Evolutionary conservation across 805 yeast species (phyloP).

Genomic region (Kluyveromyces aestuarii): DNA sequence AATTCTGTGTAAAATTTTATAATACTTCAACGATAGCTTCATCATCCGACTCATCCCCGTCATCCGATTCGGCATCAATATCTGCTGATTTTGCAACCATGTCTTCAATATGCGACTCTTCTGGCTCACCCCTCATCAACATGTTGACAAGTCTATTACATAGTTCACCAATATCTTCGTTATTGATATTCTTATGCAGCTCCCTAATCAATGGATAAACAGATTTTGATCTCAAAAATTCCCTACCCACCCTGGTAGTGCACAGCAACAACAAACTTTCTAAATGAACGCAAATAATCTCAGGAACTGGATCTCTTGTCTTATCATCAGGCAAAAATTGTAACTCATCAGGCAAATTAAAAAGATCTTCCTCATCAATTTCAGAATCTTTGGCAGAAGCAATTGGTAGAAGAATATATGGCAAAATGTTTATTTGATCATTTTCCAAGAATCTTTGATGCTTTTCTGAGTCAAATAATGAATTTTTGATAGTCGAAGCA

Average conservation of each 20-base stretch:
- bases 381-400: conserved; percentile 64
- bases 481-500: conserved; percentile 85
- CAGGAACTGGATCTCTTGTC: conserved; percentile 59
- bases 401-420: conserved; percentile 73
- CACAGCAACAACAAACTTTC: conserved; percentile 75
- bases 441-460: conserved; percentile 56
- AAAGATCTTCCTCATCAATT: conserved; percentile 75
- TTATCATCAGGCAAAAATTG: conserved; percentile 72
- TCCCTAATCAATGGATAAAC: conserved; percentile 85
- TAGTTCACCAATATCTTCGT: conserved; percentile 48
- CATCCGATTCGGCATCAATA: conserved; percentile 28
- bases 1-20: conserved; percentile 6
- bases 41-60: conserved; percentile 21
- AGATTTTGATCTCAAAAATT: conserved; percentile 64
- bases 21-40: conserved; percentile 30
- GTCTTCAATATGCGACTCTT: conserved; percentile 38
- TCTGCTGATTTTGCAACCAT: conserved; percentile 38
- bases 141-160: conserved; percentile 83
- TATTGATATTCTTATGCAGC: conserved; percentile 51
- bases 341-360: conserved; percentile 80
- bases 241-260: conserved; percentile 67
- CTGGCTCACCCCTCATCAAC: conserved; percentile 84
- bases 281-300: conserved; percentile 60
- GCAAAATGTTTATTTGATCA: conserved; percentile 61
- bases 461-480: conserved; percentile 66